These are phyloP conservation scores for Oleoguttula mirabilis DNA, from an alignment of 495 filamentous ascomycete species.

Conservation along the genomic window DNA sequence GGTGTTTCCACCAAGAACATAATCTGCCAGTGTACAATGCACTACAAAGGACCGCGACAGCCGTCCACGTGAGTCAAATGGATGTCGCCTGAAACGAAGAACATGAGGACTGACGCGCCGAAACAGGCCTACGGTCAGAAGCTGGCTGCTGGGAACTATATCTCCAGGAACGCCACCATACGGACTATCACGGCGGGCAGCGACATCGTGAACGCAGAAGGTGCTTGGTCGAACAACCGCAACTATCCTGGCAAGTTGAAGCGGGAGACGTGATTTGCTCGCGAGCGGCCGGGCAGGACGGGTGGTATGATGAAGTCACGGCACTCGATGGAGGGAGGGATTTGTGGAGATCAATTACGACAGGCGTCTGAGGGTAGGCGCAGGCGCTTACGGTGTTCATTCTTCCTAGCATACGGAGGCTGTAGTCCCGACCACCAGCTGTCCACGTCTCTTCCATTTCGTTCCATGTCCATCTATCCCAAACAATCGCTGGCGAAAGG, in stretches of 20 bases:
- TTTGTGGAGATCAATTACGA: too few relatives aligned
- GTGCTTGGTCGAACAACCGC: conserved; percentile 18
- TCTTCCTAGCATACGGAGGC: too few relatives aligned
- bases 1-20: conserved; percentile 1
- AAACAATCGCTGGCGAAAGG: conserved; percentile 1
- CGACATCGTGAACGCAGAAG: conserved; percentile 21
- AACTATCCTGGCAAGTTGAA: conserved; percentile 23
- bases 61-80: conserved; percentile 11
- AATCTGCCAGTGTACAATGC: conserved; percentile 11
- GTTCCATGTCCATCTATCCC: conserved; percentile 1
- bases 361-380: too few relatives aligned
- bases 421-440: too few relatives aligned
- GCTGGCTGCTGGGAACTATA: conserved; percentile 1
- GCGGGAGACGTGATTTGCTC: too few relatives aligned
- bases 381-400: too few relatives aligned
- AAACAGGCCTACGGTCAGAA: background rate
- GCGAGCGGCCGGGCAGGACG: too few relatives aligned
- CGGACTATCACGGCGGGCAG: conserved; percentile 23
- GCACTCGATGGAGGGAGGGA: too few relatives aligned
- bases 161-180: conserved; percentile 12
- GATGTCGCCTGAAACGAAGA: too few relatives aligned
- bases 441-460: too few relatives aligned
- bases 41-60: conserved; percentile 2
- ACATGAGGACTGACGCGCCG: too few relatives aligned
- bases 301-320: too few relatives aligned